Evolutionary conservation across 345 rosid genomes (phyloP), one percentile per base, ranked within the genome.

Genomic region (Rhodamnia rubescens): DNA sequence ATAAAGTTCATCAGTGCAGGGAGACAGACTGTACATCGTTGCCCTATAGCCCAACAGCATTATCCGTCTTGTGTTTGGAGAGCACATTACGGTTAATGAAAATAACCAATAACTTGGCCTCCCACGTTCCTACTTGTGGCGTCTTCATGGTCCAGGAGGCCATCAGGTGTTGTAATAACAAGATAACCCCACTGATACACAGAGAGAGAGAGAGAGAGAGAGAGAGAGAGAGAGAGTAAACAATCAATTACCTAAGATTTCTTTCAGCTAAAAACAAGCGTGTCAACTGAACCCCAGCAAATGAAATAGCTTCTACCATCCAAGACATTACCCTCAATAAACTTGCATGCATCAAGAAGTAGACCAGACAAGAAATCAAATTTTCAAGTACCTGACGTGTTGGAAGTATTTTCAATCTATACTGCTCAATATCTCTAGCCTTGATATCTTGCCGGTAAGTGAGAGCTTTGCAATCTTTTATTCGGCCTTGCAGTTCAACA

Each of bases 101-200:
- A 97, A 89, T 92, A 93, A 87, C 99, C 99, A 87, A 96, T 93
- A 88, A 97, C 96, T 82, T 94, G 98, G 88, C 98, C 99, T 81
- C 98, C 99, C 13, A 92, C 97, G 61, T 97, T 96, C 82, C 93
- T 89, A 82, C 74, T 92, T 29, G 90, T 88, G 55, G 99, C 99
- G 84, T 94, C 97, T 89, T 97, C 99, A 87, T 97, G 99, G 86
- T 97, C 99, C 95, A 97, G 89, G 87, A 97, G 90, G 75, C 98
- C 99, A 58, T 96, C 97, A 2, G 98, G 98, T 85, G 99, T 95
- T 78, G 98, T 93, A 83, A 97, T 88, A 32, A 95, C 96, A 82
- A 97, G 94, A 89, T 93, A 97, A 88, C 98, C 98, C 97, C 98
- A 97, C 98, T 97, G 93, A n/a, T n/a, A n/a, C n/a, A n/a, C n/a